These are phyloP conservation scores for Rehmannia glutinosa DNA, from an alignment of 257 asterid genomes.

Conservation along the genomic window DNA sequence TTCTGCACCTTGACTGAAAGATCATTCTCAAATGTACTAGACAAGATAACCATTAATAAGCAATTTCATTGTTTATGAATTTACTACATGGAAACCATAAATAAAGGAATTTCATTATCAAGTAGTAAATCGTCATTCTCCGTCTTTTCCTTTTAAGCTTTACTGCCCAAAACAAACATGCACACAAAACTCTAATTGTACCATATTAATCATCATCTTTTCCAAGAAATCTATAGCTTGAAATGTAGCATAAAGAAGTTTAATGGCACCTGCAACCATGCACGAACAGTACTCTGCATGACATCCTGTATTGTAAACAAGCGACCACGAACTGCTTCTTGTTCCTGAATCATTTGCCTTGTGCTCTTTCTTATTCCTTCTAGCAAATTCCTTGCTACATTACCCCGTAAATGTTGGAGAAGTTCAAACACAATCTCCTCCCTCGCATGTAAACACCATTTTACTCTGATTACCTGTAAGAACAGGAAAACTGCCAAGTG, in stretches of 20 bases:
- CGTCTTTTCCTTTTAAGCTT: background rate
- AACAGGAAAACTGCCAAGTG: background rate
- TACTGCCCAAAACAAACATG: background rate
- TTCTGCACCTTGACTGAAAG: no score
- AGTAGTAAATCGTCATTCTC: no score
- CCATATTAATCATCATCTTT: no score
- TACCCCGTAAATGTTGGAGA: constrained; percentile 36
- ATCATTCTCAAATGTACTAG: no score
- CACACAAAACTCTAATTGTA: background rate
- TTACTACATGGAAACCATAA: no score
- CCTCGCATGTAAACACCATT: constrained; percentile 49
- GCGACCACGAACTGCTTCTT: constrained; percentile 49
- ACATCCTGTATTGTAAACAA: constrained; percentile 44
- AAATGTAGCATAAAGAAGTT: background rate
- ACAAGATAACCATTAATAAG: no score
- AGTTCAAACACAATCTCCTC: constrained; percentile 49
- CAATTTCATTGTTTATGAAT: no score
- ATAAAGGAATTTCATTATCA: no score
- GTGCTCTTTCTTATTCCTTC: constrained; percentile 37
- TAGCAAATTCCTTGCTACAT: constrained; percentile 25
- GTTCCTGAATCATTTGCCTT: constrained; percentile 44
- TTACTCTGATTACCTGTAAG: constrained; percentile 40
- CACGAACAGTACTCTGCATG: constrained; percentile 49
- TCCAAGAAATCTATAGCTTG: no score
- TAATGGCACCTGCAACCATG: constrained; percentile 37